Evolutionary conservation across 148 eudicot genomes (phyloP).

Genomic region (Pouteria glomerata): DNA sequence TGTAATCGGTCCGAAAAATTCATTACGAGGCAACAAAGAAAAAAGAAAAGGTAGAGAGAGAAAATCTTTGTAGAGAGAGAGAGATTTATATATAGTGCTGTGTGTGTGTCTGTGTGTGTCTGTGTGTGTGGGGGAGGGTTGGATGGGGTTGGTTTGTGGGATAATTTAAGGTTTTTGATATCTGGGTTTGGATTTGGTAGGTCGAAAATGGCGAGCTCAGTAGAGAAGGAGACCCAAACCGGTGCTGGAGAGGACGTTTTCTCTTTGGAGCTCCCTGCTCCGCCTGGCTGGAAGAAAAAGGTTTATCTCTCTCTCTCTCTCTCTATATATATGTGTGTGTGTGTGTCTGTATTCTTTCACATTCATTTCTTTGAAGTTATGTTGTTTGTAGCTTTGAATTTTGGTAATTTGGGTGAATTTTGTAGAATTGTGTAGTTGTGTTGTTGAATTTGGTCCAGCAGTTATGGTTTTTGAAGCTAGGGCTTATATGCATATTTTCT

Average conservation of each 20-base stretch:
- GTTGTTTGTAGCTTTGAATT: slow-evolving; percentile 4
- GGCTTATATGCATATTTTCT: neutral
- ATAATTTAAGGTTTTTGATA: slow-evolving; percentile 3
- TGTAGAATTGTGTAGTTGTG: neutral
- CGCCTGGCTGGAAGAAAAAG: slow-evolving; percentile 75
- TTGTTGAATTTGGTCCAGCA: neutral
- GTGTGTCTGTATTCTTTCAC: too few relatives aligned
- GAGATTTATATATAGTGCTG: too few relatives aligned
- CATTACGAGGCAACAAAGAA: too few relatives aligned
- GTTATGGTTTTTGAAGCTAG: slow-evolving; percentile 2
- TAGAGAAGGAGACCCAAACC: slow-evolving; percentile 18
- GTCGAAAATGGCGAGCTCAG: slow-evolving; percentile 45
- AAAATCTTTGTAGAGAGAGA: too few relatives aligned
- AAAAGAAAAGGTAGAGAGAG: too few relatives aligned
- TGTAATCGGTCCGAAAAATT: too few relatives aligned
- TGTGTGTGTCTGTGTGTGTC: too few relatives aligned
- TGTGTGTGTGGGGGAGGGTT: too few relatives aligned
- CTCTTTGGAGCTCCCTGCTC: slow-evolving; percentile 72
- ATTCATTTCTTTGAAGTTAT: neutral
- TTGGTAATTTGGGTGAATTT: neutral
- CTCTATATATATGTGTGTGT: too few relatives aligned
- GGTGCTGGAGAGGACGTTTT: slow-evolving; percentile 38
- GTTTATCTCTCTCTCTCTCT: slow-evolving; percentile 19
- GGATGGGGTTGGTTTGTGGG: slow-evolving; percentile 2
- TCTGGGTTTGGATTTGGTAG: slow-evolving; percentile 35